Base-by-base conservation (phyloP, 1,284 basidiomycete genomes). In the Meira nashicola region DNA sequence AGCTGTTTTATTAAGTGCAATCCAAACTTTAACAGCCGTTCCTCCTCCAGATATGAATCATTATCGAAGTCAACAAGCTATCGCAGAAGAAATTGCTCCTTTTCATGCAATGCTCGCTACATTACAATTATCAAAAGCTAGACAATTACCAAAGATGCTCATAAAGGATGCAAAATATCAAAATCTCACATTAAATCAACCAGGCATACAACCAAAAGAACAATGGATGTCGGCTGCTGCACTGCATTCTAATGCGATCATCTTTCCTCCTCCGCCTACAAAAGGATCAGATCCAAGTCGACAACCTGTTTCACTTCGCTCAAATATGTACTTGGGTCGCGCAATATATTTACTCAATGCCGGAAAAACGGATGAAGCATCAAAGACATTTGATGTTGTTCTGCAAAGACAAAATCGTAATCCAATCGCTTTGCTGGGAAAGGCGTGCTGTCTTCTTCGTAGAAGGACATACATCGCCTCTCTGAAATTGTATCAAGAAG, bases 261-360 rank as follows among this genome's bases (percentile, higher is more conserved):
- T 38, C 38, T 48, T 48, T 23, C 46, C 46, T 4, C 50, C 50
- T 39, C 47, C 47, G 3, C 37, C 39, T 14, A 14, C 39, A 17
- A 53, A 53, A 25, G 50, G 28, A 39, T 25, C 46, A 2, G 23
- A 48, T 23, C 25, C 21, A 25, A n/a, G 23, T 8, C 46, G 25
- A 48, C 46, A 48, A 48, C 23, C 38, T 2, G 14, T 33, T 5
- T 33, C 17, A n/a, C 28, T 53, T 14, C 50, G 50, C 11, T 17
- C 37, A 5, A 41, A 41, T 41, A 14, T 53, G 17, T 33, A 5
- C 28, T 94, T 93, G 11, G 89, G 86, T 47, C 94, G 80, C 80
- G 93, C 89, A 54, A 93, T 90, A 79, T 90, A 90, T 56, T 93
- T 81, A 25, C 89, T 87, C 23, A 17, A 17, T 23, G 33, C 55